Evolutionary conservation across 1,284 basidiomycete genomes (phyloP), one percentile per base, ranked within the genome.

Genomic region (Volvariella volvacea): DNA sequence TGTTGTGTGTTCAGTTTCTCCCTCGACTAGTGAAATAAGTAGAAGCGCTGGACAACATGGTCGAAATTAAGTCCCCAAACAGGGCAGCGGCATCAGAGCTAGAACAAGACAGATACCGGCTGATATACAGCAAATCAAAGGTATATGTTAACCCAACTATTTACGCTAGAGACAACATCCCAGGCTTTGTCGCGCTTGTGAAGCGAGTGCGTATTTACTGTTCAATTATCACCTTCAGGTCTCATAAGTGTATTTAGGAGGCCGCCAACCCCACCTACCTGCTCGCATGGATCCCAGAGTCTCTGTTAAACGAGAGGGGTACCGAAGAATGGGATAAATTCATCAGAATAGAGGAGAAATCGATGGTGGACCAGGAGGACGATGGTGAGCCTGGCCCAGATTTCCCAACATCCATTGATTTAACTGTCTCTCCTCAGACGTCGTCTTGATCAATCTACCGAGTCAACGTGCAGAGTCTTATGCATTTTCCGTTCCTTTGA

Each of bases 91-190:
- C 34, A 6, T 36, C n/a, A 15, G 50, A 47, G 44, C 47, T 37
- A 45, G 72, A 77, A 43, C 82, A 84, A 48, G 75, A 77, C 52
- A 80, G 75, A 61, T 77, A 78, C 58, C 71, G 85, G 43, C 70
- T 96, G 38, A 63, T 95, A 15, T 95, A 91, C 56, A 87, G 80
- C 62, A 94, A 94, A 64, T 88, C 86, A 32, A 93, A 93, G 60
- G 92, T 94, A 33, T 92, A 93, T 57, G 83, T 96, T 38, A 92
- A 98, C 57, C 94, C 95, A 0, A 95, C 92, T 0, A 83, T 88
- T 2, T 94, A 93, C 59, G 74, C 86, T 2, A 77, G 86, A 54
- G 94, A 97, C 65, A 96, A 98, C 62, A 88, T 97, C 22, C 80
- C 92, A 3, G 95, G 95, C 2, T 96, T 94, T 61, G 79, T 92